Evolutionary conservation across 306 rosid genomes (phyloP).

Genomic region (Sesbania bispinosa): DNA sequence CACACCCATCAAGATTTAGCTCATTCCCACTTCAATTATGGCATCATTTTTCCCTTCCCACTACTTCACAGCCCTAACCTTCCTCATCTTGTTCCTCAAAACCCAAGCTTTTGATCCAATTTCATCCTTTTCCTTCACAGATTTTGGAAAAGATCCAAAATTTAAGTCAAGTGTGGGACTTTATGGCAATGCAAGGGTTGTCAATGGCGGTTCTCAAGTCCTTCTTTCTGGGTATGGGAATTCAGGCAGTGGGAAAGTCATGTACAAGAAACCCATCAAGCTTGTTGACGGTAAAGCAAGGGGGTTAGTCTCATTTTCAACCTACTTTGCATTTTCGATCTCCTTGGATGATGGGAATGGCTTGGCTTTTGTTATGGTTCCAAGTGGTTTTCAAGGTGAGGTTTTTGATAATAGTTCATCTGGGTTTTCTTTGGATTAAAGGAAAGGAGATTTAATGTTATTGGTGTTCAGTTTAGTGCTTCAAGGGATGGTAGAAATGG

Average conservation of each 20-base stretch:
- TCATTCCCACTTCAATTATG: slow-evolving; percentile 63
- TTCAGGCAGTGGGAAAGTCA: slow-evolving; percentile 50
- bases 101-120: slow-evolving; percentile 35
- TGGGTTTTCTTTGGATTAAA: slow-evolving; percentile 44
- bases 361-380: slow-evolving; percentile 68
- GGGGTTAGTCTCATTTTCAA: slow-evolving; percentile 65
- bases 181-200: slow-evolving; percentile 64
- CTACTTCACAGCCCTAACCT: slow-evolving; percentile 24
- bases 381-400: slow-evolving; percentile 47
- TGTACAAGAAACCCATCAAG: slow-evolving; percentile 67
- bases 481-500: slow-evolving; percentile 34
- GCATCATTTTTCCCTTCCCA: slow-evolving; percentile 42
- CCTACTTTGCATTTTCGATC: slow-evolving; percentile 62
- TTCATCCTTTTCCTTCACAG: slow-evolving; percentile 58
- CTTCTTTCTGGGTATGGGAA: slow-evolving; percentile 46
- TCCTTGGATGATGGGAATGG: slow-evolving; percentile 51
- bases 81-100: slow-evolving; percentile 50
- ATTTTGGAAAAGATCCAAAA: slow-evolving; percentile 51
- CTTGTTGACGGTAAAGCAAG: slow-evolving; percentile 52
- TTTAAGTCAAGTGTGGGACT: slow-evolving; percentile 54
- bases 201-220: slow-evolving; percentile 51
- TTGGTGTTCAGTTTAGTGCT: slow-evolving; percentile 48
- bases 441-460: slow-evolving; percentile 29
- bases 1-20: slow-evolving; percentile 40
- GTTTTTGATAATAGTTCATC: slow-evolving; percentile 43